A percentile compares a stretch with the other conserved stretches of the same genome.
Evolutionary conservation across 2,329 filamentous ascomycete species (phyloP).

Genomic region (Didymella pomorum): DNA sequence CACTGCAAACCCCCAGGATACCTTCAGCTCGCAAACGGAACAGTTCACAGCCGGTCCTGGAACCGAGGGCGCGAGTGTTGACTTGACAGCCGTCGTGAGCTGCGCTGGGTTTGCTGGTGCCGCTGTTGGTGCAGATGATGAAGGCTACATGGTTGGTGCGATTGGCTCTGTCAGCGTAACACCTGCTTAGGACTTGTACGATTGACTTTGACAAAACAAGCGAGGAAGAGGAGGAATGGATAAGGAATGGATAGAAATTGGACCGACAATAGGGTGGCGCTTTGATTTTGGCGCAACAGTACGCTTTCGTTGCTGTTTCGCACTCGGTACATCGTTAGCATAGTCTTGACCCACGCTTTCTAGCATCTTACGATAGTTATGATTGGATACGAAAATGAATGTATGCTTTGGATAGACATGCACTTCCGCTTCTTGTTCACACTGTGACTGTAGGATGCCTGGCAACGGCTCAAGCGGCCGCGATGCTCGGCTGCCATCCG

Average conservation of each 20-base stretch:
- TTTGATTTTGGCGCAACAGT: conserved; percentile 12
- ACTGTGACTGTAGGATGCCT: too few relatives aligned
- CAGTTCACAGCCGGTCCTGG: conserved; percentile 32
- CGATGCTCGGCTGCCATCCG: neutral
- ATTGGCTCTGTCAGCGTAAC: conserved; percentile 11
- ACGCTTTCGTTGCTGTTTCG: conserved; percentile 1
- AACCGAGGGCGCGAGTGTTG: conserved; percentile 29
- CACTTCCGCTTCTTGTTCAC: too few relatives aligned
- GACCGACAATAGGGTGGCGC: conserved; percentile 3
- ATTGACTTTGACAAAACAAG: neutral
- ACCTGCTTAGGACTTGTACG: neutral
- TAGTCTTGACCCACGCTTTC: conserved; percentile 11
- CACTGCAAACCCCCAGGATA: conserved; percentile 27
- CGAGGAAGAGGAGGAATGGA: conserved; percentile 4
- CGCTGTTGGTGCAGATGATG: conserved; percentile 23
- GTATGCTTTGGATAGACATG: conserved; percentile 17
- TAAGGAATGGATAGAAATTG: conserved; percentile 13
- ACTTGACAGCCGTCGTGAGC: conserved; percentile 31
- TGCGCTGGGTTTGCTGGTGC: conserved; percentile 33
- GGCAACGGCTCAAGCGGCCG: neutral
- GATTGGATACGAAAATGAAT: conserved; percentile 22
- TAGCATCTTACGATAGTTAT: conserved; percentile 22
- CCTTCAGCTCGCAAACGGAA: conserved; percentile 21
- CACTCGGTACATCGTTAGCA: conserved; percentile 20
- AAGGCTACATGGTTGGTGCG: conserved; percentile 30